These are phyloP conservation scores for Termitomyces sp. DNA, from an alignment of 1,284 basidiomycete genomes.

Conservation along the genomic window DNA sequence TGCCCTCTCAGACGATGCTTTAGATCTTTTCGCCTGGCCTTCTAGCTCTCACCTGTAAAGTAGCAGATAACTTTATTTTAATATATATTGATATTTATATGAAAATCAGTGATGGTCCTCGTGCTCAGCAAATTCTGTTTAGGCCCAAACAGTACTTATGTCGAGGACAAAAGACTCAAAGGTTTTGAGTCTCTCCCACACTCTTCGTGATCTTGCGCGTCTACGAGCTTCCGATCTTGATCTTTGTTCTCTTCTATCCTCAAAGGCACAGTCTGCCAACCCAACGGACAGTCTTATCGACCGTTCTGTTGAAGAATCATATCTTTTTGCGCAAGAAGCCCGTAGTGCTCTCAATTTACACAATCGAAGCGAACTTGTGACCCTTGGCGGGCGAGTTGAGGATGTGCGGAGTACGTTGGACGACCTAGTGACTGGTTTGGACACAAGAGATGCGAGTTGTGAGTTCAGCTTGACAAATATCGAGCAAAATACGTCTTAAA, in stretches of 20 bases:
- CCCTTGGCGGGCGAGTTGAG: slow-evolving; percentile 48
- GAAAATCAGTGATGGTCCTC: no score
- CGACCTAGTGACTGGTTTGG: slow-evolving; percentile 42
- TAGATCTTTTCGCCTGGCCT: slow-evolving; percentile 44
- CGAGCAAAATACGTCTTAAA: background rate
- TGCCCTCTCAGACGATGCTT: slow-evolving; percentile 42
- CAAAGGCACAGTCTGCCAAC: slow-evolving; percentile 13
- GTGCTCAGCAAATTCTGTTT: background rate
- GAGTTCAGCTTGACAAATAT: background rate
- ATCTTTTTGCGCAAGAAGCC: slow-evolving; percentile 48
- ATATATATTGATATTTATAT: background rate
- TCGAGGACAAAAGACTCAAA: slow-evolving; percentile 35
- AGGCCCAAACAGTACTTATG: background rate
- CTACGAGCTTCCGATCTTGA: slow-evolving; percentile 58
- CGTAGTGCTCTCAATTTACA: slow-evolving; percentile 50
- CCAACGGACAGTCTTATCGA: slow-evolving; percentile 16
- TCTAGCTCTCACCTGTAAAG: slow-evolving; percentile 26
- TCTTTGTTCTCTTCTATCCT: slow-evolving; percentile 37
- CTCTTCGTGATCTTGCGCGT: slow-evolving; percentile 68
- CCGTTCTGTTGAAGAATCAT: slow-evolving; percentile 44
- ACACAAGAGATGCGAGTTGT: slow-evolving; percentile 4
- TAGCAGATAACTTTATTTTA: background rate
- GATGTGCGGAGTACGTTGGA: slow-evolving; percentile 45
- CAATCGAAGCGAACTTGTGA: slow-evolving; percentile 46
- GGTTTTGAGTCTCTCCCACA: slow-evolving; percentile 53